Evolutionary conservation across 2,329 filamentous ascomycete species (phyloP).

Genomic region (Dendrostoma leiphaemia): DNA sequence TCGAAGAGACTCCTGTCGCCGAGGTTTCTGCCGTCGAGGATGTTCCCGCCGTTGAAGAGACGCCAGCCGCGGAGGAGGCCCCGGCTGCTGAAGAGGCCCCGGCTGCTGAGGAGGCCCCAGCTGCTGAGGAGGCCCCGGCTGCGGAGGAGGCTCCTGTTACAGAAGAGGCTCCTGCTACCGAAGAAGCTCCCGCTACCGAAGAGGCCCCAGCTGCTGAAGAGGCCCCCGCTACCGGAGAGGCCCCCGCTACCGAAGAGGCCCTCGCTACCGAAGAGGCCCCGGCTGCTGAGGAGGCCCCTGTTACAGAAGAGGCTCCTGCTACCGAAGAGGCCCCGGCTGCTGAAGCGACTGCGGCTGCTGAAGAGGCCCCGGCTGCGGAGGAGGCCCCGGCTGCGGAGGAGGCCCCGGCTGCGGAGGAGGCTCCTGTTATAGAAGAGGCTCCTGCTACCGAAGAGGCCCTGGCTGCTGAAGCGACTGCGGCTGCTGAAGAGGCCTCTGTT

Average conservation of each 20-base stretch:
- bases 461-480: slow-evolving; percentile 9
- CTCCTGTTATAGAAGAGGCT: slow-evolving; percentile 1
- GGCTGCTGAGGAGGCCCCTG: too few species aligned
- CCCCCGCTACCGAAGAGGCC: too few species aligned
- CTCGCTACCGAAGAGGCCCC: too few species aligned
- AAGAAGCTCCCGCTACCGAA: slow-evolving; percentile 6
- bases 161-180: slow-evolving; percentile 8
- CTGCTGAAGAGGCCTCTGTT: slow-evolving; percentile 11
- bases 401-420: slow-evolving; percentile 1
- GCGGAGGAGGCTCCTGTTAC: slow-evolving; percentile 5
- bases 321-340: neutral
- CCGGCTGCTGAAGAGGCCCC: too few species aligned
- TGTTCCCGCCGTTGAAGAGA: too few species aligned
- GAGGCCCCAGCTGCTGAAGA: slow-evolving; percentile 12
- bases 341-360: neutral
- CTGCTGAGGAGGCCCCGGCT: slow-evolving; percentile 15
- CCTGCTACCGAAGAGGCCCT: slow-evolving; percentile 1
- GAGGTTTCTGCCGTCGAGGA: too few species aligned
- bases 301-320: slow-evolving; percentile 1
- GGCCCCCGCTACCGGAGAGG: slow-evolving; percentile 8
- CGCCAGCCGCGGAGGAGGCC: too few species aligned
- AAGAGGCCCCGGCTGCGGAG: neutral
- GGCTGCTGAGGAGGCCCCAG: too few species aligned
- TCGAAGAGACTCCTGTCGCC: too few species aligned
- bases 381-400: slow-evolving; percentile 5